Evolutionary conservation across 352 stramenopile genomes (phyloP).

Genomic region (Phytophthora foliorum): DNA sequence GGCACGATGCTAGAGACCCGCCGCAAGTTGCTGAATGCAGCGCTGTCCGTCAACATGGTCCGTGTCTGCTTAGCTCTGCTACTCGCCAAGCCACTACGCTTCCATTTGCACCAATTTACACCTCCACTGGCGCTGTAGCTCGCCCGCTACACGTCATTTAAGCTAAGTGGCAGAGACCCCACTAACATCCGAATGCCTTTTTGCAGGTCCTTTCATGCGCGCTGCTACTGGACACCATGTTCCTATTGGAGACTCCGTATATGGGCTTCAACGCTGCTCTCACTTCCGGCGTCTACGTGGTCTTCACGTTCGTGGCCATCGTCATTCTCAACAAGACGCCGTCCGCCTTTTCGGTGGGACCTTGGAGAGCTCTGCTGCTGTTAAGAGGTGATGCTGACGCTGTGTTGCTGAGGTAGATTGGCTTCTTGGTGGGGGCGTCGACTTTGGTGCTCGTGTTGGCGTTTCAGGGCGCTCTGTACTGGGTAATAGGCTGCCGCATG

Average conservation of each 20-base stretch:
- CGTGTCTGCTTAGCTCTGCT: slow-evolving; percentile 17
- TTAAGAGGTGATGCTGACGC: neutral
- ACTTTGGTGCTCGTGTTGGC: slow-evolving; percentile 73
- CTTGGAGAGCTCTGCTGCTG: neutral
- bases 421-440: slow-evolving; percentile 76
- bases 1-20: slow-evolving; percentile 65
- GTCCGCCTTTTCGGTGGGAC: slow-evolving; percentile 77
- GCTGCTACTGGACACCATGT: slow-evolving; percentile 76
- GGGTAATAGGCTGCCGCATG: slow-evolving; percentile 42
- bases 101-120: slow-evolving; percentile 12
- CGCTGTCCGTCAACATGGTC: slow-evolving; percentile 76
- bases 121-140: slow-evolving; percentile 9
- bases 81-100: neutral
- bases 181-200: slow-evolving; percentile 3
- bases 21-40: slow-evolving; percentile 77
- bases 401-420: slow-evolving; percentile 55
- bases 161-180: slow-evolving; percentile 4
- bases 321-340: slow-evolving; percentile 85
- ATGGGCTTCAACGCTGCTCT: slow-evolving; percentile 76
- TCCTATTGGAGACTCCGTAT: slow-evolving; percentile 75
- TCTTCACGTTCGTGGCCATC: slow-evolving; percentile 82
- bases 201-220: slow-evolving; percentile 66
- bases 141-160: neutral
- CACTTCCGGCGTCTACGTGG: slow-evolving; percentile 64
- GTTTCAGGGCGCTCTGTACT: slow-evolving; percentile 76